These are phyloP conservation scores for Pogostemon cablin DNA, from an alignment of 257 asterid species.

Conservation along the genomic window DNA sequence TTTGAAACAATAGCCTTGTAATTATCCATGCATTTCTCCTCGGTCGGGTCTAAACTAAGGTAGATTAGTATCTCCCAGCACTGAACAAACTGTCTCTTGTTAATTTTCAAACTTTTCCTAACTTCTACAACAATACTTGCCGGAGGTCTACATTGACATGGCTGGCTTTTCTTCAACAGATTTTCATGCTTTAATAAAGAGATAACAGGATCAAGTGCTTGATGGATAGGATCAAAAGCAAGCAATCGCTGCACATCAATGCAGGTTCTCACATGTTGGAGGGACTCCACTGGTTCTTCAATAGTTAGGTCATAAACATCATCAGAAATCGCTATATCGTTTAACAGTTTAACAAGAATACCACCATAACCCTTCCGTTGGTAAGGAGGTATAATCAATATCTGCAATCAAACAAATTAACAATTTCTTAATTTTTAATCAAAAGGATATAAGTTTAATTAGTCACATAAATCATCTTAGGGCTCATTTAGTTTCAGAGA, in stretches of 20 bases:
- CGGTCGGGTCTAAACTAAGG: conserved; percentile 55
- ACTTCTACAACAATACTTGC: conserved; percentile 54
- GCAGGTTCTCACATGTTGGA: conserved; percentile 80
- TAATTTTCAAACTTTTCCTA: conserved; percentile 74
- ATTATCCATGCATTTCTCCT: conserved; percentile 59
- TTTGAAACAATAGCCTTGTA: conserved; percentile 50
- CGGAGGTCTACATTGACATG: conserved; percentile 56
- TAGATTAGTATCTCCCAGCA: conserved; percentile 96
- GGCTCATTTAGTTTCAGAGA: background rate
- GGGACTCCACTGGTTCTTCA: conserved; percentile 93
- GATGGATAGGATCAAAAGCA: conserved; percentile 56
- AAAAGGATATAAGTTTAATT: background rate
- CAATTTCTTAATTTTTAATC: conserved; percentile 10
- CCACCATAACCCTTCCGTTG: conserved; percentile 87
- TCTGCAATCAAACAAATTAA: conserved; percentile 49
- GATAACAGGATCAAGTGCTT: conserved; percentile 51
- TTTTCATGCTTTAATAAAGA: conserved; percentile 59
- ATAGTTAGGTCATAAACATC: conserved; percentile 79
- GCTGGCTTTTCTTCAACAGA: conserved; percentile 54
- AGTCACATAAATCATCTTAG: background rate
- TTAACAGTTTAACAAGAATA: conserved; percentile 65
- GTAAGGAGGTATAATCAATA: conserved; percentile 76
- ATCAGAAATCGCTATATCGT: conserved; percentile 62
- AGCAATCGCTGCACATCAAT: conserved; percentile 79
- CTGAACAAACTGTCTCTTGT: conserved; percentile 77